Evolutionary conservation across 257 asterid genomes (phyloP).

Genomic region (Solanum arcanum): DNA sequence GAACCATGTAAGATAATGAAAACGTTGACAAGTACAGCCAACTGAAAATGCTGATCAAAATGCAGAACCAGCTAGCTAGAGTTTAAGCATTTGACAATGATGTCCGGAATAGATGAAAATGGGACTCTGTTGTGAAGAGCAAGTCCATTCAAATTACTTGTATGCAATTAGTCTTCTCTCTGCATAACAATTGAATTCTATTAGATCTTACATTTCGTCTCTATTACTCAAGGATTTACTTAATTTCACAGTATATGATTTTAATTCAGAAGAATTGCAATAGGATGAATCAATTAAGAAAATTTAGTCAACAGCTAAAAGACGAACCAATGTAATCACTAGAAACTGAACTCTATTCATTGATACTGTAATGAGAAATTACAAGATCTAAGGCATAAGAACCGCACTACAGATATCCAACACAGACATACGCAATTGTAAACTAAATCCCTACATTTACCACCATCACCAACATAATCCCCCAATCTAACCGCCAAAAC

Average conservation of each 20-base stretch:
- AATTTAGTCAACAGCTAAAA: no score
- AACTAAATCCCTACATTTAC: background rate
- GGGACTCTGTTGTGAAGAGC: background rate
- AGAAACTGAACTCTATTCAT: background rate
- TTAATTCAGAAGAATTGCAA: background rate
- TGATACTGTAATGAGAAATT: background rate
- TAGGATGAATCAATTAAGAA: background rate
- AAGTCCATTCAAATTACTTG: background rate
- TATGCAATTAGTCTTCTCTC: background rate
- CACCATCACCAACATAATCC: background rate
- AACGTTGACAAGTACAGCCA: background rate
- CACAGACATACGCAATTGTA: background rate
- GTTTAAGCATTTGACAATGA: background rate
- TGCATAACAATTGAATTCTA: background rate
- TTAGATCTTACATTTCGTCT: background rate
- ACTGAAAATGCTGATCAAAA: background rate
- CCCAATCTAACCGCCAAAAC: constrained; percentile 8
- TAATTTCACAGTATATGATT: no score
- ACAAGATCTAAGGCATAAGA: background rate
- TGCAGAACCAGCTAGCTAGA: background rate
- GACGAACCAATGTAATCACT: background rate
- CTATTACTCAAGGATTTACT: background rate
- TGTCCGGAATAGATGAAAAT: background rate
- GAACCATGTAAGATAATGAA: background rate
- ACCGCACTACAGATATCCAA: background rate